These are phyloP conservation scores for Cylindricascospora bacillispora DNA, from an alignment of 1,139 yeast genomes.

Conservation along the genomic window DNA sequence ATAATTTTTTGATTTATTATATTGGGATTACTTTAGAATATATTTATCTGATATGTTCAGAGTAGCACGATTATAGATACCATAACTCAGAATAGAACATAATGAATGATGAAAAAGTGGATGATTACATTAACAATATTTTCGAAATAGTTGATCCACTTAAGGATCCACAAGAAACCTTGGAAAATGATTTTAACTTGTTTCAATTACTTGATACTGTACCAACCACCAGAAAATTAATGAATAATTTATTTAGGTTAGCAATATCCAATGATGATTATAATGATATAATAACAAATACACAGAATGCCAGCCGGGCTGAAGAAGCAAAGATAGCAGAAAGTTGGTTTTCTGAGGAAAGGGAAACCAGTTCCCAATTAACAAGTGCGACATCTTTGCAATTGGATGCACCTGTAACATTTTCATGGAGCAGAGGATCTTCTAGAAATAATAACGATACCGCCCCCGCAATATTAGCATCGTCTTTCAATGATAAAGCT, in stretches of 20 bases:
- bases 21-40: too few relatives aligned
- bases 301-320: slow-evolving; percentile 2
- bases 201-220: slow-evolving; percentile 16
- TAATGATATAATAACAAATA: slow-evolving; percentile 2
- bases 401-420: slow-evolving; percentile 15
- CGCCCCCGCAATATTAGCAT: too few relatives aligned
- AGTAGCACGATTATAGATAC: too few relatives aligned
- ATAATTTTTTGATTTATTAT: too few relatives aligned
- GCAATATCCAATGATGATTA: not conserved
- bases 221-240: slow-evolving; percentile 14
- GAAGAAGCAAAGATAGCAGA: slow-evolving; percentile 7
- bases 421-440: slow-evolving; percentile 16
- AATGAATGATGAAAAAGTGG: too few relatives aligned
- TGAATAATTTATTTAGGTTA: slow-evolving; percentile 12
- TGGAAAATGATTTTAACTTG: slow-evolving; percentile 6
- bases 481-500: too few relatives aligned
- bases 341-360: slow-evolving; percentile 17
- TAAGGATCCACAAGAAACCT: too few relatives aligned
- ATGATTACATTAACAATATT: too few relatives aligned
- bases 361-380: slow-evolving; percentile 5
- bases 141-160: too few relatives aligned
- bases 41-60: too few relatives aligned
- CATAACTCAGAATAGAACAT: too few relatives aligned
- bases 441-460: not conserved
- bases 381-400: slow-evolving; percentile 8